Evolutionary conservation across 2,329 filamentous ascomycete species (phyloP).

Genomic region (Amesomyces nigricolor): DNA sequence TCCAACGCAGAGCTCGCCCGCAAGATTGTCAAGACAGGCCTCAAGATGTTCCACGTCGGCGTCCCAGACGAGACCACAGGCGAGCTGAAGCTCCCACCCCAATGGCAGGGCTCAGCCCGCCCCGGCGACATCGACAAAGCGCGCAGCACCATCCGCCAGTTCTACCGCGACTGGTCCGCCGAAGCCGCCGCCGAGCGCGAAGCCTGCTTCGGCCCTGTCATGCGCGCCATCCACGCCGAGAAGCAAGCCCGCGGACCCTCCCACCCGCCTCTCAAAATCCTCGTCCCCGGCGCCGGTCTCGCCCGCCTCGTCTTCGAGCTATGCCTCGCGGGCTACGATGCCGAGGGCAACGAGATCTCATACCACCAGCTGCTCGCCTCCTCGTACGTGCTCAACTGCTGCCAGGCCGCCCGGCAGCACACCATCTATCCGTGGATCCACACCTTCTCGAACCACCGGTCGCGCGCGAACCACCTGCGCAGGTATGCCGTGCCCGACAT

Average conservation of each 20-base stretch:
- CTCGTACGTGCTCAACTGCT: conserved; percentile 67
- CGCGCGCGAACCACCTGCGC: conserved; percentile 67
- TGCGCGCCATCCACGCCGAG: conserved; percentile 54
- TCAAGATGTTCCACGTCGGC: conserved; percentile 55
- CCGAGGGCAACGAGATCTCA: conserved; percentile 92
- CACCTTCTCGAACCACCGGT: conserved; percentile 79
- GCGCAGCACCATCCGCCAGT: conserved; percentile 83
- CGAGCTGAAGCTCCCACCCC: conserved; percentile 45
- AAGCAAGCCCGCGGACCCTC: conserved; percentile 14
- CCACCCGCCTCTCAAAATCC: conserved; percentile 51
- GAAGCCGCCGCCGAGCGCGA: conserved; percentile 69
- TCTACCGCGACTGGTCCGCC: conserved; percentile 89
- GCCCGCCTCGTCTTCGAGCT: conserved; percentile 87
- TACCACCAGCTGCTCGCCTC: conserved; percentile 94
- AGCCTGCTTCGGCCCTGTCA: conserved; percentile 70
- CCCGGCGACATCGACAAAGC: conserved; percentile 81
- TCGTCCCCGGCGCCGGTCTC: conserved; percentile 86
- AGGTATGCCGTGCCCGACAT: conserved; percentile 74
- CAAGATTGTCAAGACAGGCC: conserved; percentile 64
- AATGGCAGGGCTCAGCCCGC: conserved; percentile 68
- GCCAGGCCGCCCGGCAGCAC: conserved; percentile 55
- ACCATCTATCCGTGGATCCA: conserved; percentile 80
- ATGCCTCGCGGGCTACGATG: conserved; percentile 62
- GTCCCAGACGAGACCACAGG: conserved; percentile 31
- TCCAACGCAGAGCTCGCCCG: conserved; percentile 78